These are phyloP conservation scores for Deinandra increscens DNA, from an alignment of 129 eudicot genomes.

Conservation along the genomic window DNA sequence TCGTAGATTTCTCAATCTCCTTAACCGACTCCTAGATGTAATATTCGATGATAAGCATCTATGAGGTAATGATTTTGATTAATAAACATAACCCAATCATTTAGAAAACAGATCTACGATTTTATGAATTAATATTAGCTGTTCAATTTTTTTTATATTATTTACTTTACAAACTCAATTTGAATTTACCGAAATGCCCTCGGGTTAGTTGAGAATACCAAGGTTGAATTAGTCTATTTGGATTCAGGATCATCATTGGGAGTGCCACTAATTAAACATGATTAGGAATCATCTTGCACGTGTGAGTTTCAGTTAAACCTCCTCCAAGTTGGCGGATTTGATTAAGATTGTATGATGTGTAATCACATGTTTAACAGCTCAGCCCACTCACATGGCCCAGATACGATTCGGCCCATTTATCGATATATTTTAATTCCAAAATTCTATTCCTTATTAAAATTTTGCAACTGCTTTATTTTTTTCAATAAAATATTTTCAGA, in stretches of 20 bases:
- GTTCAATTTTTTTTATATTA: too few species aligned
- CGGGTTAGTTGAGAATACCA: not conserved
- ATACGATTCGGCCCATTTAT: conserved; percentile 28
- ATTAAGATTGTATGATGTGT: conserved; percentile 35
- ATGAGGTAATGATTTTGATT: not conserved
- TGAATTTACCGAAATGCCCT: conserved; percentile 24
- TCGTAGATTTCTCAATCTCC: not conserved
- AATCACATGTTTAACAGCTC: conserved; percentile 43
- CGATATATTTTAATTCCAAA: not conserved
- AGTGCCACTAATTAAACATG: conserved; percentile 27
- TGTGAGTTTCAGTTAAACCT: conserved; percentile 34
- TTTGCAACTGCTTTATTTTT: not conserved
- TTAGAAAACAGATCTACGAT: not conserved
- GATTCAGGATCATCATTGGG: conserved; percentile 29
- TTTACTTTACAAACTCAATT: not conserved
- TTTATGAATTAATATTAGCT: not conserved
- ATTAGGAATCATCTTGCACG: conserved; percentile 32
- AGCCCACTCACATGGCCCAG: conserved; percentile 48
- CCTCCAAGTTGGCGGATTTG: conserved; percentile 36
- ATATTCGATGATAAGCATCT: not conserved
- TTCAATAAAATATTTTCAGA: not conserved
- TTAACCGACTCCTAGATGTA: not conserved
- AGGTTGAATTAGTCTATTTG: conserved; percentile 31
- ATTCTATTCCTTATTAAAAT: not conserved
- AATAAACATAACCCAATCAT: not conserved